phyloP scores from a whole-genome alignment of 192 early-diverging fungal species.

The Rhizophlyctis rosea region DNA sequence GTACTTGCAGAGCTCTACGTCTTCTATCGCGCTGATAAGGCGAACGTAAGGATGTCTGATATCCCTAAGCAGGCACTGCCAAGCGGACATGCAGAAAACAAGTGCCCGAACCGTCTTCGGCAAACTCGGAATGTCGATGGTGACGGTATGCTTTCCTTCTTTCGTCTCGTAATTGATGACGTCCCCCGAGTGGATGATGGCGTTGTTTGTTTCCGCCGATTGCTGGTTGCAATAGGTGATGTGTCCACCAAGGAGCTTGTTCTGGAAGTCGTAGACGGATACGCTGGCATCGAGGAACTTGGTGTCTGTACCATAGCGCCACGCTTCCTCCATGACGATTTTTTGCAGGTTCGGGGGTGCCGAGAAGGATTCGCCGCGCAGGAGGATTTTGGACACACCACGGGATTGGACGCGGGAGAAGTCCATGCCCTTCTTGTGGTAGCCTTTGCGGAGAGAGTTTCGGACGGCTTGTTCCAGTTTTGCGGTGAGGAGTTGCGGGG shows the following conservation, averaged over 20 bases:
- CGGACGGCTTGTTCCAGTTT: slow-evolving; percentile 11
- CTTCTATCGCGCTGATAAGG: slow-evolving; percentile 3
- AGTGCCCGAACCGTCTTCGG: slow-evolving; percentile 17
- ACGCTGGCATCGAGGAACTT: slow-evolving; percentile 28
- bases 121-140: slow-evolving; percentile 16
- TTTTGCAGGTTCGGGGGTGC: slow-evolving; percentile 21
- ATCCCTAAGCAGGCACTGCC: slow-evolving; percentile 7
- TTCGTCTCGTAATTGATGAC: slow-evolving; percentile 7
- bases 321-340: slow-evolving; percentile 36
- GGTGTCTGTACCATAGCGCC: slow-evolving; percentile 10
- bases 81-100: slow-evolving; percentile 34
- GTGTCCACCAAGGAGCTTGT: slow-evolving; percentile 1
- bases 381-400: slow-evolving; percentile 34
- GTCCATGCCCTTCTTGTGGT: slow-evolving; percentile 32
- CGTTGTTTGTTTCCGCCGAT: slow-evolving; percentile 6
- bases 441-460: slow-evolving; percentile 28
- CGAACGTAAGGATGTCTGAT: slow-evolving; percentile 27
- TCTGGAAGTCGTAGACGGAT: slow-evolving; percentile 21
- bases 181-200: slow-evolving; percentile 29
- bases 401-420: slow-evolving; percentile 26
- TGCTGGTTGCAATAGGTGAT: slow-evolving; percentile 6
- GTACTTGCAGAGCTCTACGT: slow-evolving; percentile 28
- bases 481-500: slow-evolving; percentile 19
- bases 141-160: slow-evolving; percentile 27
- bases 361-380: slow-evolving; percentile 29